Evolutionary conservation across 495 filamentous ascomycete species (phyloP).

Genomic region (Penicillium fimorum): DNA sequence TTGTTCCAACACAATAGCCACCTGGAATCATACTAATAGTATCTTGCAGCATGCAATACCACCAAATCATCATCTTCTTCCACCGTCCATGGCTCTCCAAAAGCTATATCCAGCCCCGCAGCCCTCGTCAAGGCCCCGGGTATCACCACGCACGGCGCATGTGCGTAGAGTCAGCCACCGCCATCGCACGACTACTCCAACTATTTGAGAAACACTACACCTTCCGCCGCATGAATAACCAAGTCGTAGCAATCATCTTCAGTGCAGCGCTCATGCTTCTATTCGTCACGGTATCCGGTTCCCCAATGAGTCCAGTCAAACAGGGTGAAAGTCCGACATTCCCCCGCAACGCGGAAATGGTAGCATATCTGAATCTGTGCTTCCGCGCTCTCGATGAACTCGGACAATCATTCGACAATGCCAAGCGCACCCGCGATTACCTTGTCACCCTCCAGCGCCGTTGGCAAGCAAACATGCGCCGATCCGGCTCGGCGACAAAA

Average conservation of each 20-base stretch:
- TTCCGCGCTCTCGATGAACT: constrained; percentile 49
- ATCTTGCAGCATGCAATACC: constrained; percentile 52
- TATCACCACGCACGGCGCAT: constrained; percentile 48
- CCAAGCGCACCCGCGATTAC: constrained; percentile 46
- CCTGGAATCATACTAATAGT: background rate
- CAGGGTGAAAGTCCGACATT: constrained; percentile 24
- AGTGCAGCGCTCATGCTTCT: constrained; percentile 50
- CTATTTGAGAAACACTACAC: constrained; percentile 51
- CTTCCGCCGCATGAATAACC: constrained; percentile 51
- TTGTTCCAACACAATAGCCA: background rate
- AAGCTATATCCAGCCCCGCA: constrained; percentile 46
- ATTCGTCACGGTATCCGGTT: constrained; percentile 45
- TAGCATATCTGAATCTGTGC: constrained; percentile 47
- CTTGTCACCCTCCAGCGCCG: constrained; percentile 46
- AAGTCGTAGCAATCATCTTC: constrained; percentile 51
- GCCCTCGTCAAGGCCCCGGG: constrained; percentile 44
- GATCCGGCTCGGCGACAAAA: constrained; percentile 36
- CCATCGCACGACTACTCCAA: constrained; percentile 44
- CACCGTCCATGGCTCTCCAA: constrained; percentile 53
- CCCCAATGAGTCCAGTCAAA: constrained; percentile 25
- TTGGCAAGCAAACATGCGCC: constrained; percentile 48
- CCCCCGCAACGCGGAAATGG: constrained; percentile 41
- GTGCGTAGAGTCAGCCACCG: constrained; percentile 49
- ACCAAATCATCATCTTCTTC: constrained; percentile 52
- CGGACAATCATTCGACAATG: constrained; percentile 48